Conservation (phyloP, 2,329 filamentous ascomycete species). For the Hymenoscyphus repandus region DNA sequence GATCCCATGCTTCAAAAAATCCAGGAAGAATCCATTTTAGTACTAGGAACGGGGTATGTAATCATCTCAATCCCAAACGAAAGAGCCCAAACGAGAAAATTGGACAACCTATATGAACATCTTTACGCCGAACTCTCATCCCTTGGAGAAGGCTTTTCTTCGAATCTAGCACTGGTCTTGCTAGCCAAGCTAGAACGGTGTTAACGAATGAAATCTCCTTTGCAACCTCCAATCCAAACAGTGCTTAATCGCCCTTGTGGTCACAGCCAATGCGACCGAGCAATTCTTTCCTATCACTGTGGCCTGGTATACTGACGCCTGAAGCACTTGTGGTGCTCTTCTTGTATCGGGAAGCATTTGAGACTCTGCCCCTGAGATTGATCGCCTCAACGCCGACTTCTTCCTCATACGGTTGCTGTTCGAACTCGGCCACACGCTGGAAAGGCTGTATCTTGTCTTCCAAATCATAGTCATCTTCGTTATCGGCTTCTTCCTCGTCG, state of each 20-base stretch:
- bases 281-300: slow-evolving; percentile 32
- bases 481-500: slow-evolving; percentile 68
- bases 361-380: slow-evolving; percentile 49
- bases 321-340: slow-evolving; percentile 26
- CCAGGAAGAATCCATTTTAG: too few relatives aligned
- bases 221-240: too few relatives aligned
- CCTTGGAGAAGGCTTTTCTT: too few relatives aligned
- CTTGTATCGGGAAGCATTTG: slow-evolving; percentile 22
- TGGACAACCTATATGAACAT: too few relatives aligned
- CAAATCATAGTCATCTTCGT: slow-evolving; percentile 41
- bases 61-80: too few relatives aligned
- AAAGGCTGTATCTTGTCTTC: slow-evolving; percentile 11
- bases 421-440: slow-evolving; percentile 13
- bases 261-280: slow-evolving; percentile 33
- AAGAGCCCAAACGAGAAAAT: too few relatives aligned
- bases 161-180: too few relatives aligned
- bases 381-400: slow-evolving; percentile 71
- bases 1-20: too few relatives aligned
- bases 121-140: too few relatives aligned
- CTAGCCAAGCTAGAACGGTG: too few relatives aligned
- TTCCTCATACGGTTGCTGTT: slow-evolving; percentile 53
- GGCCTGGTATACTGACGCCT: slow-evolving; percentile 30
- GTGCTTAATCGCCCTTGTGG: slow-evolving; percentile 25
- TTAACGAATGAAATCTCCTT: too few relatives aligned
- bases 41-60: too few relatives aligned